A percentile compares a stretch with the other conserved stretches of the same genome.
Evolutionary conservation across 495 filamentous ascomycete species (phyloP).

Genomic region (Hypoxylon cercidicola): DNA sequence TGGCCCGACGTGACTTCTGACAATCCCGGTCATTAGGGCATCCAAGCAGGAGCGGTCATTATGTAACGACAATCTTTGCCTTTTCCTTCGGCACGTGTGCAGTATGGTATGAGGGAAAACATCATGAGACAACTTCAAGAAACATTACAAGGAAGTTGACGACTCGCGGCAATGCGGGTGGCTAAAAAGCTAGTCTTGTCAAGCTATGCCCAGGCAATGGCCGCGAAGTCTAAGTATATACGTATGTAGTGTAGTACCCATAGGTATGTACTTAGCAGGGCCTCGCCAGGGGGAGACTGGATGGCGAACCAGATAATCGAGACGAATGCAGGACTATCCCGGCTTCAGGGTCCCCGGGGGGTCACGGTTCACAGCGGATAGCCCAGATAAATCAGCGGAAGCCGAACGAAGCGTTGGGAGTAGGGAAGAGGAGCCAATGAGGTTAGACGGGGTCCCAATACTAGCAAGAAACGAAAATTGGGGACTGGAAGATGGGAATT

Average conservation of each 20-base stretch:
- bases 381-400: conserved; percentile 41
- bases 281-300: conserved; percentile 32
- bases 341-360: conserved; percentile 33
- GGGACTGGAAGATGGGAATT: conserved; percentile 42
- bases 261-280: conserved; percentile 32
- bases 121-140: conserved; percentile 49
- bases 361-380: conserved; percentile 44
- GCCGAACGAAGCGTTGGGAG: conserved; percentile 43
- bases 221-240: conserved; percentile 41
- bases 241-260: conserved; percentile 23
- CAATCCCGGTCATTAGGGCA: conserved; percentile 49
- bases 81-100: conserved; percentile 48
- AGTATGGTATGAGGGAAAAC: conserved; percentile 48
- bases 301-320: conserved; percentile 40
- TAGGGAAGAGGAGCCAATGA: conserved; percentile 34
- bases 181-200: conserved; percentile 44
- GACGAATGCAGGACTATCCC: conserved; percentile 42
- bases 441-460: conserved; percentile 26
- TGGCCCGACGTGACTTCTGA: conserved; percentile 50
- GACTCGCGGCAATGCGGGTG: conserved; percentile 43
- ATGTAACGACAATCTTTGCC: conserved; percentile 53
- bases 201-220: conserved; percentile 36
- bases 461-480: conserved; percentile 45
- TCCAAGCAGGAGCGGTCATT: conserved; percentile 44
- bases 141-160: conserved; percentile 45